phyloP scores from a whole-genome alignment of 176 grass and related monocot genomes.

The Elaeis guineensis region DNA sequence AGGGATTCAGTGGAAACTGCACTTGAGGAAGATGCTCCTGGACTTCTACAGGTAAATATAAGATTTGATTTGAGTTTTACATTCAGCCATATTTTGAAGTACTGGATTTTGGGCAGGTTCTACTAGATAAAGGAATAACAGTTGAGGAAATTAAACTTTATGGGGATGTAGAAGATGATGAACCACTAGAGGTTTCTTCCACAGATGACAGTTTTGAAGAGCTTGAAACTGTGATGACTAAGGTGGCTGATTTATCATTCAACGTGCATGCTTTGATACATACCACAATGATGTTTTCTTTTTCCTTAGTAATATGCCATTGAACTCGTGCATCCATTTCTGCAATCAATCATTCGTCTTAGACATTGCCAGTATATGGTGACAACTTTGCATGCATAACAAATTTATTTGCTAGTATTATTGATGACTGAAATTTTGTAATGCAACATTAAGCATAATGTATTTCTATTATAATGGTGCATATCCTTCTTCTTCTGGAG shows the following conservation, averaged over 20 bases:
- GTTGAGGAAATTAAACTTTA: conserved; percentile 84
- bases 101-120: conserved; percentile 41
- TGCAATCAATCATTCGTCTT: too few relatives aligned
- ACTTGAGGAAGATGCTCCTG: conserved; percentile 94
- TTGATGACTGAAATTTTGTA: too few relatives aligned
- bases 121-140: conserved; percentile 68
- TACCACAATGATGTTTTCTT: conserved; percentile 1
- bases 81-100: conserved; percentile 6
- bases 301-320: neutral
- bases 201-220: conserved; percentile 63
- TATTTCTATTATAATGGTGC: too few relatives aligned
- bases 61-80: conserved; percentile 13
- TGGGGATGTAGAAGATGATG: conserved; percentile 54
- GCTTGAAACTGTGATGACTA: conserved; percentile 70
- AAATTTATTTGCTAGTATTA: too few relatives aligned
- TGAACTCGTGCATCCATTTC: too few relatives aligned
- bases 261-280: conserved; percentile 1
- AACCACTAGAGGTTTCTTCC: conserved; percentile 29
- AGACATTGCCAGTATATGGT: too few relatives aligned
- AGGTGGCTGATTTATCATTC: conserved; percentile 33
- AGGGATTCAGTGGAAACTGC: conserved; percentile 84
- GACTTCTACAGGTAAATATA: conserved; percentile 66
- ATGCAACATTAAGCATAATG: too few relatives aligned
- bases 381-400: too few relatives aligned
- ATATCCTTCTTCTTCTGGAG: too few relatives aligned